phyloP scores from a whole-genome alignment of 257 asterid genomes.

The Mitragyna speciosa region DNA sequence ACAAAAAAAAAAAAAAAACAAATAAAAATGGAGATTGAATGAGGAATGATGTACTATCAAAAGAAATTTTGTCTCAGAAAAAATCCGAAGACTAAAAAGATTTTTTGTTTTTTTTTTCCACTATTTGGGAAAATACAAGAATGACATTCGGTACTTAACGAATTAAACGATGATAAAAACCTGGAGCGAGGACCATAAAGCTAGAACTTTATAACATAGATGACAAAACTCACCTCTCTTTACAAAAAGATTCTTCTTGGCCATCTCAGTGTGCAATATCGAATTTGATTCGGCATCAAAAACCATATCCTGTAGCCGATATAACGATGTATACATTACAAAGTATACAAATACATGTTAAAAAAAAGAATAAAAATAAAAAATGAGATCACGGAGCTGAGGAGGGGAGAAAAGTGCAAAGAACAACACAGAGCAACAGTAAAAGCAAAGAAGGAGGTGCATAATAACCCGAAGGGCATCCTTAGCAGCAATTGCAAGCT shows the following conservation, averaged over 20 bases:
- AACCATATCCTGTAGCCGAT: conserved; percentile 81
- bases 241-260: conserved; percentile 95
- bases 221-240: conserved; percentile 72
- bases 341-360: too few species aligned
- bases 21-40: background rate
- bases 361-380: background rate
- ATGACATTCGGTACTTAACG: background rate
- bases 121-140: background rate
- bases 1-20: conserved; percentile 10
- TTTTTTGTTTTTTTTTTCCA: background rate
- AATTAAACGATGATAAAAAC: background rate
- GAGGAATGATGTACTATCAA: background rate
- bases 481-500: conserved; percentile 85
- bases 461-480: conserved; percentile 79
- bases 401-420: too few species aligned
- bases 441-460: background rate
- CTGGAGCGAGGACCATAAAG: background rate
- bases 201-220: background rate
- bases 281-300: conserved; percentile 85
- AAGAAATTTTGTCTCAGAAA: background rate
- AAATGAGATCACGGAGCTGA: background rate
- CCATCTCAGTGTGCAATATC: conserved; percentile 96
- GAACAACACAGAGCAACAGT: background rate
- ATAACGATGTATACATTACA: too few species aligned
- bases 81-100: background rate